Evolutionary conservation across 73 alveolate genomes (phyloP), one percentile per base, ranked within the genome.

Genomic region (Paramecium sonneborni): DNA sequence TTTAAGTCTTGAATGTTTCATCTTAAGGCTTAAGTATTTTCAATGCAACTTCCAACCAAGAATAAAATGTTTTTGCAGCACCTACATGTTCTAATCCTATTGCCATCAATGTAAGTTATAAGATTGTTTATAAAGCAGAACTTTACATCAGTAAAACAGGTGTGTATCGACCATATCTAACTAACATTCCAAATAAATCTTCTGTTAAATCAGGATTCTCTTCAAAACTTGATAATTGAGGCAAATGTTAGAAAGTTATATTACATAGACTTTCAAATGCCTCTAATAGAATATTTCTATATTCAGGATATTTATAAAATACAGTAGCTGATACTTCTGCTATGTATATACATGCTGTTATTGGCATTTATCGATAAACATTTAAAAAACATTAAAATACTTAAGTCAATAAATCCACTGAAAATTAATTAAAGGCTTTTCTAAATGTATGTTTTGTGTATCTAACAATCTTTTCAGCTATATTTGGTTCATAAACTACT

Each of bases 321-420:
- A 79, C 90, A 20, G 90, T 79, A 9, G 74, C 90, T 18, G 90
- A 79, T 12, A 79, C 90, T 18, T 79, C 68, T 3, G 90, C 90
- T 18, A 44, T 44, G 46, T 79, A 79, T 15, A 79, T 79, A 18
- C 69, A 79, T 21, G 90, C 44, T 20, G 90, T n/a, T 3, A 79
- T 79, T 41, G 90, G 90, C 46, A 26, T 44, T 23, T 79, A 30
- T 46, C 44, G 15, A 44, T 79, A 79, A 3, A 46, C 76, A 39
- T 43, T 39, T 10, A 39, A 43, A 18, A 79, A 43, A 44, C 69
- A 39, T 20, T 38, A 26, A 44, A 79, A 79, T 10, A 79, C 90
- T 44, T 79, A 24, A 0, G 76, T 79, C 23, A 79, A 12, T 26
- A 79, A 79, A 8, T 79, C 90, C 0, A 43, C 74, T 23, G 69